These are phyloP conservation scores for Aspergillus sojae DNA, from an alignment of 2,329 filamentous ascomycete species.

Conservation along the genomic window DNA sequence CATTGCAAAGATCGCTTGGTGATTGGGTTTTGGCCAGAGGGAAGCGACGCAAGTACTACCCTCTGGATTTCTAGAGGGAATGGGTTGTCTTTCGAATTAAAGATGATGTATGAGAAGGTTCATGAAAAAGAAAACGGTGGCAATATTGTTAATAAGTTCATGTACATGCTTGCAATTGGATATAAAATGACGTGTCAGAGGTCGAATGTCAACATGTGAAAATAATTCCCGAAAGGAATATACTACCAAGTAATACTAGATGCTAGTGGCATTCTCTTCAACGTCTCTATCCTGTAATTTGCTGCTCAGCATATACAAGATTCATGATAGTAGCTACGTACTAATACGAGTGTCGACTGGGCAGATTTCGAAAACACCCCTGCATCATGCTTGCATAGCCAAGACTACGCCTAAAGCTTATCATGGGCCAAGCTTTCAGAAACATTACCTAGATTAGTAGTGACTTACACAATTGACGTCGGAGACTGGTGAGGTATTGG, in stretches of 20 bases:
- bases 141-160: neutral
- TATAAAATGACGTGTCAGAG: neutral
- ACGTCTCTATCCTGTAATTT: neutral
- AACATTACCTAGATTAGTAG: neutral
- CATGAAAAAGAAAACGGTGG: neutral
- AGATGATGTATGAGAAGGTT: neutral
- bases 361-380: neutral
- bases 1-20: slow-evolving; percentile 56
- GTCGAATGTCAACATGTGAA: neutral
- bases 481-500: neutral
- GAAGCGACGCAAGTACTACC: neutral
- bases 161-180: neutral
- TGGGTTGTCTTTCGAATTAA: neutral
- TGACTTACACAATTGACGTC: neutral
- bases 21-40: neutral
- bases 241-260: neutral
- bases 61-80: neutral
- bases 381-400: neutral
- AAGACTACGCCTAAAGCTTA: neutral
- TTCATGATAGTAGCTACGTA: neutral
- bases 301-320: neutral
- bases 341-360: neutral
- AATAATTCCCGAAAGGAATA: neutral
- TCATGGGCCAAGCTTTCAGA: neutral
- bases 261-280: neutral